These are phyloP conservation scores for Penicillium taxi DNA, from an alignment of 495 filamentous ascomycete species.

Conservation along the genomic window DNA sequence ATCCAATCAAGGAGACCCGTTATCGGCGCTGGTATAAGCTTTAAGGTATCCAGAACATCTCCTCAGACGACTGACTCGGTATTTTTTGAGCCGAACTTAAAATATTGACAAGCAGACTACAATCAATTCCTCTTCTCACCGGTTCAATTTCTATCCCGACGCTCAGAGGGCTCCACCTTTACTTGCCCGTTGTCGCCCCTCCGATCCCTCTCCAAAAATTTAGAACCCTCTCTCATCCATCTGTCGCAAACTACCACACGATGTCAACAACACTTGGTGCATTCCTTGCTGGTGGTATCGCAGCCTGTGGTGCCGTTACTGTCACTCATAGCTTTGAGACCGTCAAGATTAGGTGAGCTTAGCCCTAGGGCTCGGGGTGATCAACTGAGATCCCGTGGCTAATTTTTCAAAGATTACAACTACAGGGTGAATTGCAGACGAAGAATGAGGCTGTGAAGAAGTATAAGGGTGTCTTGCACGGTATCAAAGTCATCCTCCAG, in stretches of 20 bases:
- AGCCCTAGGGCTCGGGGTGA: background rate
- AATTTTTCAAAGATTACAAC: constrained; percentile 91
- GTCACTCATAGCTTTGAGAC: constrained; percentile 98
- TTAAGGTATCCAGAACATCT: no score
- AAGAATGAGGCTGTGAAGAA: constrained; percentile 75
- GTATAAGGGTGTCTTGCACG: constrained; percentile 90
- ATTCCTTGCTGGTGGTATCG: constrained; percentile 92
- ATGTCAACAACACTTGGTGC: constrained; percentile 52
- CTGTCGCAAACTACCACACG: constrained; percentile 2
- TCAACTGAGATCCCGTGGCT: background rate
- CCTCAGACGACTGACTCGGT: no score
- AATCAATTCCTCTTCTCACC: background rate
- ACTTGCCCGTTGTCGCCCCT: constrained; percentile 6
- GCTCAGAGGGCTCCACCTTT: no score
- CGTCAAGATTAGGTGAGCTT: constrained; percentile 83
- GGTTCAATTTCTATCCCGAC: background rate
- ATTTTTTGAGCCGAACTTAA: no score
- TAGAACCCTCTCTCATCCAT: background rate
- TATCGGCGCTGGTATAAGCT: no score
- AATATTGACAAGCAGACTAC: no score
- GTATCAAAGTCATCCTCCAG: constrained; percentile 78
- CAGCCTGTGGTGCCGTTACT: constrained; percentile 93
- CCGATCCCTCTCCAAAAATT: constrained; percentile 20
- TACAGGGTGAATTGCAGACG: constrained; percentile 90
- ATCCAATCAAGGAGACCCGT: no score